Base-by-base conservation (phyloP, 2,329 filamentous ascomycete genomes). In the Xylariaceae sp. region DNA sequence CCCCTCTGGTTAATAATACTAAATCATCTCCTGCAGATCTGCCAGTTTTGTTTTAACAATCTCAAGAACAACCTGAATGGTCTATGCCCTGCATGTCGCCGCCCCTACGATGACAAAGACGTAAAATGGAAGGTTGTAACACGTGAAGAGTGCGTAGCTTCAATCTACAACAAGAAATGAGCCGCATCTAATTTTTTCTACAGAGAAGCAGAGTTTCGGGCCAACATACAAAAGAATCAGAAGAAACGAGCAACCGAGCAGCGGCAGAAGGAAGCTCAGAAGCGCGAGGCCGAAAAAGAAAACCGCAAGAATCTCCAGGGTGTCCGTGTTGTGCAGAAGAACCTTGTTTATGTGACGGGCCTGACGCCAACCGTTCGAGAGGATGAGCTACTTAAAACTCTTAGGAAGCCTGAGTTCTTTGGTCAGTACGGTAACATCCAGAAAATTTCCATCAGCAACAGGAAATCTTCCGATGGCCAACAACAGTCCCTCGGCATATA, bases 11-110 rank as follows among this genome's bases (percentile, higher is more conserved):
- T 49, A 21, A 46, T 40, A 34, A 63, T 49, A 64, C 58, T 60
- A 37, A 62, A 39, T 39, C 17, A 48, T 16, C 14, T 37, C 6
- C 28, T 44, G 41, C 69, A 97, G 93, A 94, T 99, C 74, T 99
- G 95, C 77, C 96, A 99, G 81, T 99, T 99, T 78, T 99, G 95
- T 79, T 99, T 94, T 81, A 97, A 99, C 78, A 99, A 98, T 74
- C 96, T 99, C 74, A 96, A 96, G 78, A 96, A 90, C 68, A 97
- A 97, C 69, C 92, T 96, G 84, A 98, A 97, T 73, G 93, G 94
- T 31, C 84, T 97, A 56, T 99, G 95, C 75, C 95, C 95, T n/a
- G 96, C 96, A 66, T 99, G 95, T 74, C 87, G 95, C 76, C 85
- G 95, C 73, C 89, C 92, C 5, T 99, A 99, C 75, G 92, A 97